Evolutionary conservation across 2,329 filamentous ascomycete species (phyloP).

Genomic region (Colletotrichum cereale): DNA sequence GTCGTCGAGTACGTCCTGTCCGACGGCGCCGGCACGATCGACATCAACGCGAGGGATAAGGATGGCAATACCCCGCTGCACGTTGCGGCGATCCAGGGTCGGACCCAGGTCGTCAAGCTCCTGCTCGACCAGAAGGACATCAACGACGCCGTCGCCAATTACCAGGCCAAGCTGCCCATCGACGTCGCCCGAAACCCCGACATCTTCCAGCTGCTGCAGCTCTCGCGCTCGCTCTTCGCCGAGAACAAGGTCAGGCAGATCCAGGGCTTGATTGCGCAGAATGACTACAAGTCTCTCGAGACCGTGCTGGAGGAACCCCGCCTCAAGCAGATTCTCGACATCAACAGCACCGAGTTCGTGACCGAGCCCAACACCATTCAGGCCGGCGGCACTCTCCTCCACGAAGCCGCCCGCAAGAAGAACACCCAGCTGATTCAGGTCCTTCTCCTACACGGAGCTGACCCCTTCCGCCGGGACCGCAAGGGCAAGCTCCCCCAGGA

Average conservation of each 20-base stretch:
- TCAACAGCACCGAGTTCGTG: constrained; percentile 90
- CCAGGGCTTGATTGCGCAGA: constrained; percentile 79
- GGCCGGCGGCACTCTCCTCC: constrained; percentile 89
- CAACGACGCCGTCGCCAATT: constrained; percentile 90
- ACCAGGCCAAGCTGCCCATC: constrained; percentile 85
- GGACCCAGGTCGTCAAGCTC: constrained; percentile 83
- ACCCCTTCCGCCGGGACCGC: constrained; percentile 94
- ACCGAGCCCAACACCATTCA: constrained; percentile 83
- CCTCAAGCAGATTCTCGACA: constrained; percentile 87
- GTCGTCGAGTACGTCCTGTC: constrained; percentile 97
- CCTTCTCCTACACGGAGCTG: constrained; percentile 91
- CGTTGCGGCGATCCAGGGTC: constrained; percentile 85
- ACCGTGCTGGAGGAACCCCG: constrained; percentile 85
- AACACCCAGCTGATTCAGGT: constrained; percentile 91
- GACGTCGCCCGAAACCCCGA: constrained; percentile 93
- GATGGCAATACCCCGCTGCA: constrained; percentile 96
- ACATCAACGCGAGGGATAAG: constrained; percentile 90
- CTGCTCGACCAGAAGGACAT: constrained; percentile 85
- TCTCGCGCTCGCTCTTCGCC: constrained; percentile 89
- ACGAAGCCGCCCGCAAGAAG: constrained; percentile 90
- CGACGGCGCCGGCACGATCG: constrained; percentile 73
- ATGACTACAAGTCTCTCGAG: constrained; percentile 83
- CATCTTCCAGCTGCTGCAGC: constrained; percentile 94
- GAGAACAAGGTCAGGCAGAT: constrained; percentile 88
- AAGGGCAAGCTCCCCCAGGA: constrained; percentile 97